These are phyloP conservation scores for Ormosia emarginata DNA, from an alignment of 306 rosid species.

Conservation along the genomic window DNA sequence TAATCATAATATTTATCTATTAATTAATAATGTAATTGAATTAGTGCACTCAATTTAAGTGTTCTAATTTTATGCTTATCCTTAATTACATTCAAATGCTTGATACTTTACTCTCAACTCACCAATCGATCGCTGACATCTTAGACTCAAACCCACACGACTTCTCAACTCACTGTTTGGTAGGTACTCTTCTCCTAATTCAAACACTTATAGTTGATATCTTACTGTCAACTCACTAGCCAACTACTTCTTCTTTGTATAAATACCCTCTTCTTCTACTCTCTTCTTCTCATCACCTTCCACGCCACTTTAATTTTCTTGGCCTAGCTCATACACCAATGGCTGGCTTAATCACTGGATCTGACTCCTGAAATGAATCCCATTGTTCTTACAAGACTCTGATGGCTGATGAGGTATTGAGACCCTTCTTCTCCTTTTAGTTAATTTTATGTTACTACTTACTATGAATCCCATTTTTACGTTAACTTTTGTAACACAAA, in stretches of 20 bases:
- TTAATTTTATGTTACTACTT: not conserved
- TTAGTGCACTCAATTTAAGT: no score
- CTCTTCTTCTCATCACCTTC: not conserved
- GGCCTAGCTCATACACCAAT: not conserved
- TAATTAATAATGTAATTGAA: no score
- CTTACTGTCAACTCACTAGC: conserved; percentile 9
- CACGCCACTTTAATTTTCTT: not conserved
- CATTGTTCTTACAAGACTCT: not conserved
- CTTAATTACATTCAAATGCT: not conserved
- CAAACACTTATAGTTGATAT: conserved; percentile 19
- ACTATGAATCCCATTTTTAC: not conserved
- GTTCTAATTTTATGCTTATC: no score
- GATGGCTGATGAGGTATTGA: not conserved
- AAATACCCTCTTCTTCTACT: not conserved
- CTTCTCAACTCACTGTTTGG: conserved; percentile 24
- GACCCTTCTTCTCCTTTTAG: not conserved
- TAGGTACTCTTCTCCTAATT: conserved; percentile 27
- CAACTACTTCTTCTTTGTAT: not conserved
- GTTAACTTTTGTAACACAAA: not conserved
- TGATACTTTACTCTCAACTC: conserved; percentile 1
- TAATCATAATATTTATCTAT: no score
- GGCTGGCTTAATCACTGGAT: conserved; percentile 29
- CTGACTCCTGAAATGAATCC: conserved; percentile 26
- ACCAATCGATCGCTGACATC: not conserved
- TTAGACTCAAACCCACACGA: conserved; percentile 1